These are phyloP conservation scores for Eutrema yunnanense DNA, from an alignment of 345 rosid species.

Conservation along the genomic window DNA sequence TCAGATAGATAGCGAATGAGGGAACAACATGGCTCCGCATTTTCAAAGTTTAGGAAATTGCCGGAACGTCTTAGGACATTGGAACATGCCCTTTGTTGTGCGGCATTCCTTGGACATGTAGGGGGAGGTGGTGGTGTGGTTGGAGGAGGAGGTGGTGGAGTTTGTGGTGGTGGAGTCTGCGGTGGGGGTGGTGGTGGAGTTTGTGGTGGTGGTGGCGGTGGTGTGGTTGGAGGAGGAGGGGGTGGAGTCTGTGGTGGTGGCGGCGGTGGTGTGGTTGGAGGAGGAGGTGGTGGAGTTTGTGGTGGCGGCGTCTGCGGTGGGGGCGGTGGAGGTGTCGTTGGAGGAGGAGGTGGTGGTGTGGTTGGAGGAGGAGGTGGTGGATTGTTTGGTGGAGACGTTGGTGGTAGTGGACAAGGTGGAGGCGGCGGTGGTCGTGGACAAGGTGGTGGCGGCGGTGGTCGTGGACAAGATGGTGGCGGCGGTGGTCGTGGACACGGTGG, in stretches of 20 bases:
- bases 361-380: background rate
- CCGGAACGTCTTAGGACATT: background rate
- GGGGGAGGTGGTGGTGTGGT: background rate
- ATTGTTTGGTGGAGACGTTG: background rate
- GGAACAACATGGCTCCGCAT: background rate
- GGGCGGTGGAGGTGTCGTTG: background rate
- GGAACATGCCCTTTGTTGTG: background rate
- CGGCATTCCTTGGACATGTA: background rate
- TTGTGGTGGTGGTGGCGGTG: background rate
- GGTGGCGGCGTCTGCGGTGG: too few species aligned
- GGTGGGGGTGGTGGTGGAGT: background rate
- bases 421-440: background rate
- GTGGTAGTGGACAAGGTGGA: background rate
- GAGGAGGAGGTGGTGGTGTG: background rate
- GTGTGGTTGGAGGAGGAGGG: too few species aligned
- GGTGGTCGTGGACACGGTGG: too few species aligned
- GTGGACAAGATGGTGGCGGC: too few species aligned
- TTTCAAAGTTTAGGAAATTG: background rate
- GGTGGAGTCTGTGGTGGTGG: background rate
- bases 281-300: background rate
- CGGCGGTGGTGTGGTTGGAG: background rate
- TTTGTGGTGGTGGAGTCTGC: background rate
- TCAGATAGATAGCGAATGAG: background rate
- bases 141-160: too few species aligned
- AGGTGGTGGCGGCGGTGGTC: background rate